Evolutionary conservation across 208 protist genomes (phyloP), one percentile per base, ranked within the genome.

Genomic region (Leishmania tarentolae): DNA sequence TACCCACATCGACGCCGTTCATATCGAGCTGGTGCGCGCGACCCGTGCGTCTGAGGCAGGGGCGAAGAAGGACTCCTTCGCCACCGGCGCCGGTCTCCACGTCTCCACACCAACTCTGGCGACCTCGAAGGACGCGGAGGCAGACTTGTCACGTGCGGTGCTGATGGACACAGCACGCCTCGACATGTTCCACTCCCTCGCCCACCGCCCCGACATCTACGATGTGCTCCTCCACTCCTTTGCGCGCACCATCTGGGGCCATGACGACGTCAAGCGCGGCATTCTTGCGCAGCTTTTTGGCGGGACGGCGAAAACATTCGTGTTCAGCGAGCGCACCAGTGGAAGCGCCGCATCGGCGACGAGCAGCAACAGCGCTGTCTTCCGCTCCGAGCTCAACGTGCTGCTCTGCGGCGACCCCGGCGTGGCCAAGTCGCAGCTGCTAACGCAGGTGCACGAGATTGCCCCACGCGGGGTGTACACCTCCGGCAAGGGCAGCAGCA

Each of bases 401-500:
- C 93, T 99, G 52, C 87, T 99, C 0, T 99, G 98, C 85, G 99
- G 99, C 47, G 99, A 99, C 86, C 99, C 99, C 37, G 99, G 99
- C 86, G 99, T 99, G n/a, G 95, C 97, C 53, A 99, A 99, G 90
- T 99, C 98, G 47, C 99, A 99, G 90, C 90, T 99, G n/a, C 92
- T 99, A 0, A 96, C 98, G 19, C 99, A 99, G 80, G 99, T 99
- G 31, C 95, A 99, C 82, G 97, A 99, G 83, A 96, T 99, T 44
- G 95, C 99, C 0, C 98, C 99, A 53, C 95, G 99, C 59, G 99
- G 99, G 37, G 97, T 99, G 42, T 99, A 99, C 93, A 99, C 99
- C 2, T 98, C 94, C 56, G 99, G 99, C 73, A 99, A 99, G 82
- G 99, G 99, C 42, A 98, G 93, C 73, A 99, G 93, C 61, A 99